A percentile compares a stretch with the other conserved stretches of the same genome.
These are phyloP conservation scores for Cantharellus cinnabarinus DNA, from an alignment of 768 basidiomycete genomes.

Conservation along the genomic window DNA sequence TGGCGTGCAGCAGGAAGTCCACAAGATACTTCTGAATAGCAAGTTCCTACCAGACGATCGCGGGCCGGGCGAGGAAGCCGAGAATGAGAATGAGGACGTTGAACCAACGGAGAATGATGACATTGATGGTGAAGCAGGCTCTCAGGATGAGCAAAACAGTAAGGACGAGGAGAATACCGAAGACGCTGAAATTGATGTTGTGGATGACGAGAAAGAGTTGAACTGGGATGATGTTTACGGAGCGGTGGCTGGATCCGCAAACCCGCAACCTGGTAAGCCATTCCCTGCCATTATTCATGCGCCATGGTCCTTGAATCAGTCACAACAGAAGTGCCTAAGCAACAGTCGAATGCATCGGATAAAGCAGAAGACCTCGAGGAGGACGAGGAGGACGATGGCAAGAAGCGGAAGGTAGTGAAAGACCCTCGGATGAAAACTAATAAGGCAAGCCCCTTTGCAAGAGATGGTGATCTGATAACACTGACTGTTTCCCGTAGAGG, in stretches of 20 bases:
- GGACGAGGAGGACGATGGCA: constrained; percentile 12
- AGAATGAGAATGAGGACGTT: constrained; percentile 13
- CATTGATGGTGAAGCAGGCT: constrained; percentile 23
- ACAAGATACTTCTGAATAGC: constrained; percentile 76
- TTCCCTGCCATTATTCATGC: constrained; percentile 6
- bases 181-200: constrained; percentile 19
- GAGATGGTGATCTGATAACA: background rate
- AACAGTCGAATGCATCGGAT: background rate
- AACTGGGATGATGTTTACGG: constrained; percentile 77
- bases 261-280: constrained; percentile 13
- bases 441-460: constrained; percentile 33
- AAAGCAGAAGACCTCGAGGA: background rate
- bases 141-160: constrained; percentile 12
- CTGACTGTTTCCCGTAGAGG: constrained; percentile 28
- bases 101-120: constrained; percentile 14
- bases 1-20: constrained; percentile 69
- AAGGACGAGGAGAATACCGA: constrained; percentile 19
- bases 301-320: background rate
- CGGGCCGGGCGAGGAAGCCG: constrained; percentile 21
- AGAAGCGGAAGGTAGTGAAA: constrained; percentile 25
- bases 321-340: background rate
- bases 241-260: constrained; percentile 25
- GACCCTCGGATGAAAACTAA: constrained; percentile 79
- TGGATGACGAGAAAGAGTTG: constrained; percentile 25
- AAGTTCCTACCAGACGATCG: constrained; percentile 72